Evolutionary conservation across 768 basidiomycete genomes (phyloP), one percentile per base, ranked within the genome.

Genomic region (Hygrophorus pudorinus): DNA sequence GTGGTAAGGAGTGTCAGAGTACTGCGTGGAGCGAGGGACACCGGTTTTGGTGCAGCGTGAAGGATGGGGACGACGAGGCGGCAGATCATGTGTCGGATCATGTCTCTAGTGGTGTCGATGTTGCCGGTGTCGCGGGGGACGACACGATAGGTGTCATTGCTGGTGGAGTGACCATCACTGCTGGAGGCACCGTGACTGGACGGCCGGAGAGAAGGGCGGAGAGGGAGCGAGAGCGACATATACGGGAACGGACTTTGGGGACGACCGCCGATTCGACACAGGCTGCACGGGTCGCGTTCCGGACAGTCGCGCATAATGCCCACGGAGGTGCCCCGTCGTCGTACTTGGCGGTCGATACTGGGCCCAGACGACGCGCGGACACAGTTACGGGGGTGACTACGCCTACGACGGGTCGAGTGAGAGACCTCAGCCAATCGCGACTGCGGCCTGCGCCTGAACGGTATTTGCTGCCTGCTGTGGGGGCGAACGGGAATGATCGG

Each of bases 21-120:
- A 86, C 82, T 13, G 94, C 93, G 1, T 97, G 92, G 93, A 85
- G 85, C 51, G 91, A 93, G 54, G 93, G 94, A 0, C 93, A 97
- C 60, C 70, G 93, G 45, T 97, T 93, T 58, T 93, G 91, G 91
- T 93, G 88, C 56, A 82, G 78, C 48, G 83, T 78, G 9, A 72
- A 68, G 51, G 73, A 73, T 29, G 68, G 60, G 3, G 72, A 75
- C 33, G 75, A 74, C 3, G 72, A 73, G 39, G 54, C 43, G 11
- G 32, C 11, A 20, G 37, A 29, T 14, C 31, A 34, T 13, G 32
- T 24, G 21, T 38, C 41, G 14, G 34, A 32, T 30, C 38, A 34
- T 5, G 18, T 28, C 34, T 35, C 48, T 29, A 16, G 20, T 10
- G 39, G 11, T 9, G 49, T 24, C 12, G 37, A 39, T 30, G 24